Evolutionary conservation across 2,329 filamentous ascomycete species (phyloP), one percentile per base, ranked within the genome.

Genomic region (Clarireedia homoeocarpa): DNA sequence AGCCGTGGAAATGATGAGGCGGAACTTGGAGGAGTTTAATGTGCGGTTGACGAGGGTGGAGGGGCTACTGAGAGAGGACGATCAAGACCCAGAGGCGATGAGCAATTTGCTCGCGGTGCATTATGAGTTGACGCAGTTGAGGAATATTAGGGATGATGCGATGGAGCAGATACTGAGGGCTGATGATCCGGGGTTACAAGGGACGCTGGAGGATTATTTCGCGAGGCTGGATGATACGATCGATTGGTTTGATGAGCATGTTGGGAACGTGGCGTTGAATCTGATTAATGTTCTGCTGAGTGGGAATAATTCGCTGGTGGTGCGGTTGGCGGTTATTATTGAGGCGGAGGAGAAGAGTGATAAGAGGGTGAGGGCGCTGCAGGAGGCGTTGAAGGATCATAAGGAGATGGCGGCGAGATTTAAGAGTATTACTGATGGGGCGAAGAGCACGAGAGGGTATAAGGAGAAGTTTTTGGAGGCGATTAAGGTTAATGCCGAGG

Each of bases 341-440:
- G 88, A 95, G 69, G 91, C 91, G 34, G 94, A 99, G 71, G 94
- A 99, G 76, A 94, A 91, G 77, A 96, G 91, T 67, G 94, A 99
- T 70, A 88, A 89, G 72, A 88, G 91, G 62, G 90, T 96, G 26
- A 80, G 88, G 67, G 94, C 94, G 2, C 76, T 99, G 61, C 91
- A 96, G 69, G 92, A 97, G 66, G 95, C 94, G 0, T 85, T 97
- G 70, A 90, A 89, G 67, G 92, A 97, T 68, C 95, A 97, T 72
- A 91, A 92, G 70, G 92, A 97, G 70, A 87, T 99, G 69, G 94
- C 91, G 9, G 86, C 86, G 48, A 82, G 92, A 51, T 96, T 99
- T 76, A 91, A 96, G 74, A 92, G 90, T 64, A 96, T 99, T 72
- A 92, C 91, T 9, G 88, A 92, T 62, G 92, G 92, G 1, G 90